Conservation (phyloP, 2,329 filamentous ascomycete species). For the Fusarium pseudonygamai region DNA sequence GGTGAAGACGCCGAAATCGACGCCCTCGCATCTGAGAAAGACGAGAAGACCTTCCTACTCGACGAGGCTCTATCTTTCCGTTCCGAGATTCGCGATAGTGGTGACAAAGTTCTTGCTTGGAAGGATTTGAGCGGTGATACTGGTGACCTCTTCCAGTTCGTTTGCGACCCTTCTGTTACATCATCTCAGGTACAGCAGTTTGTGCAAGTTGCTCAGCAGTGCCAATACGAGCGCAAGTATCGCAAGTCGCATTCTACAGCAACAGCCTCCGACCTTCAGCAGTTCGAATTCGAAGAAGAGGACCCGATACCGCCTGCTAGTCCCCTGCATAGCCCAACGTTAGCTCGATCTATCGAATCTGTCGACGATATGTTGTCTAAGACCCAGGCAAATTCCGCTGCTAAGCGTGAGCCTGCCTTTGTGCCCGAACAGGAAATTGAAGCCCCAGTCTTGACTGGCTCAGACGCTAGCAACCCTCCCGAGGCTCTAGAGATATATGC, state of each 20-base stretch:
- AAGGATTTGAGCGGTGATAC: slow-evolving; percentile 91
- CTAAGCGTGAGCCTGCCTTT: slow-evolving; percentile 54
- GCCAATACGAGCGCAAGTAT: slow-evolving; percentile 98
- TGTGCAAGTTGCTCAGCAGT: slow-evolving; percentile 84
- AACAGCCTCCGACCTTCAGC: slow-evolving; percentile 79
- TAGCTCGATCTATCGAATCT: slow-evolving; percentile 64
- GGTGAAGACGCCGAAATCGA: slow-evolving; percentile 82
- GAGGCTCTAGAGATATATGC: slow-evolving; percentile 77
- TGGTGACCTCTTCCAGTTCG: slow-evolving; percentile 97
- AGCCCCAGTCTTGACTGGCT: slow-evolving; percentile 33
- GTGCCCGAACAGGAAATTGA: slow-evolving; percentile 48
- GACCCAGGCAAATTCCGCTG: slow-evolving; percentile 57
- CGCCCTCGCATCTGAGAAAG: slow-evolving; percentile 79
- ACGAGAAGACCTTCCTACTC: slow-evolving; percentile 98
- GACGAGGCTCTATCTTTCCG: slow-evolving; percentile 91
- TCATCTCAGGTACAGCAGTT: slow-evolving; percentile 81
- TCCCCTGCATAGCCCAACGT: slow-evolving; percentile 67
- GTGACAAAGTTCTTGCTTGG: slow-evolving; percentile 92
- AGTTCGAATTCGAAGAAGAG: slow-evolving; percentile 81
- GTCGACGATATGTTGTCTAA: slow-evolving; percentile 65
- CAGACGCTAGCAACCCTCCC: slow-evolving; percentile 59
- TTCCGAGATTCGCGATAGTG: slow-evolving; percentile 80
- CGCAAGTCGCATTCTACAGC: slow-evolving; percentile 81
- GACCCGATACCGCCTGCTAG: slow-evolving; percentile 72
- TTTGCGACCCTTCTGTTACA: slow-evolving; percentile 81